Evolutionary conservation across 2,329 filamentous ascomycete genomes (phyloP), one percentile per base, ranked within the genome.

Genomic region (Pseudomassariella vexata): DNA sequence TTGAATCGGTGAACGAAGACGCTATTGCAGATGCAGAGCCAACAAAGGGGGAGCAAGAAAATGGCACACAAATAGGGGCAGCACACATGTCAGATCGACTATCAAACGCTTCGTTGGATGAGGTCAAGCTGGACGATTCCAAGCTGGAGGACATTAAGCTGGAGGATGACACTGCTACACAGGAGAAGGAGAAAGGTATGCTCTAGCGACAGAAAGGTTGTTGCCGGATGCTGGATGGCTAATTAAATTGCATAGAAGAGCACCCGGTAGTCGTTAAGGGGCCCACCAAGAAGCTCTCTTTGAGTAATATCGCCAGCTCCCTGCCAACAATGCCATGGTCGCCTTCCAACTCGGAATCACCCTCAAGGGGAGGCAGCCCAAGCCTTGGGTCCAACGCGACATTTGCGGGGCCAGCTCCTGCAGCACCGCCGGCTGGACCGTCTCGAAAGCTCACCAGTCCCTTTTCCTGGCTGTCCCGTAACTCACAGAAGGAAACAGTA

Each of bases 391-490:
- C 49, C 20, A 46, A 51, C 20, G 46, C 52, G 28, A 41, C 52
- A 23, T 37, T n/a, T n/a, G n/a, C 59, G 23, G 55, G 57, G 16
- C 55, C 63, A 26, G 55, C 61, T 14, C 39, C 46, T 2, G 43
- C 51, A 12, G 42, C 50, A 9, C 56, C 59, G 4, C 48, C 54
- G 17, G 41, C 40, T 30, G 50, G 39, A 41, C 56, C 40, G n/a
- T 44, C 72, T 38, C 70, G 87, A 50, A 94, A 92, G 56, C 73
- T 94, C 34, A 89, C 85, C 7, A 86, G 85, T 45, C 86, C 84
- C n/a, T 94, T 94, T 48, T 77, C 85, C 23, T 90, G 85, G 80
- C 71, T 94, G 23, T 86, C 85, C 19, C 70, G 86, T 44, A 81
- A 71, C 54, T 75, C 77, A 9, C 68, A 70, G 21, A 71, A 72